Base-by-base conservation (phyloP, 495 filamentous ascomycete species). In the Penicillium angulare region DNA sequence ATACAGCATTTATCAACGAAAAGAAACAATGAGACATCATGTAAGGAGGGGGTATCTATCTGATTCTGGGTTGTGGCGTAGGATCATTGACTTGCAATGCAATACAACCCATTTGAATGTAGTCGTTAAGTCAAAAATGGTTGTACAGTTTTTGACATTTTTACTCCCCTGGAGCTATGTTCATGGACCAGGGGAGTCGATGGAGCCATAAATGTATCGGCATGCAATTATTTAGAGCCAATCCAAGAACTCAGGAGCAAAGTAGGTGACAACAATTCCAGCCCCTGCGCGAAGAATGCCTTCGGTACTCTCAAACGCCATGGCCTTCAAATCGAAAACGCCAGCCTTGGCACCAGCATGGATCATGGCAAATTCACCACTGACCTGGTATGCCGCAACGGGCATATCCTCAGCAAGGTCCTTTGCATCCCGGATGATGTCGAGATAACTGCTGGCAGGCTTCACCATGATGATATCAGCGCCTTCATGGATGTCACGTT, bases 391-490 rank as follows among this genome's bases (percentile, higher is more conserved):
- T 17, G 93, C 92, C 3, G 92, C 91, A 43, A 98, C 75, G 13
- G 93, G 93, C 62, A 97, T 74, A 70, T 97, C 88, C 54, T 82
- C 83, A 17, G 90, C 92, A 45, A 97, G 79, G 41, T 97, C 89
- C 74, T 93, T 96, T 23, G 93, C 95, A 68, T 97, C 93, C 45
- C 86, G 86, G 56, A 97, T 96, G 60, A 98, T 93, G 66, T 98
- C 95, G 20, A 97, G 76, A 63, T 96, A 97, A 61, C 90, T 89
- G 50, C 85, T 85, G 8, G 93, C 92, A 2, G 93, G 93, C 73
- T 98, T 98, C 34, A 98, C 93, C 95, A 98, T 97, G 61, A 98
- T 96, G 55, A 96, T 90, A 65, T 98, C 93, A 13, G 93, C 93
- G 18, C 93, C 93, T 68, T 98, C 93, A 50, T 76, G 78, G 39